A percentile compares a stretch with the other conserved stretches of the same genome.
phyloP scores from a whole-genome alignment of 2,329 filamentous ascomycete genomes.

The Bipolaris oryzae region DNA sequence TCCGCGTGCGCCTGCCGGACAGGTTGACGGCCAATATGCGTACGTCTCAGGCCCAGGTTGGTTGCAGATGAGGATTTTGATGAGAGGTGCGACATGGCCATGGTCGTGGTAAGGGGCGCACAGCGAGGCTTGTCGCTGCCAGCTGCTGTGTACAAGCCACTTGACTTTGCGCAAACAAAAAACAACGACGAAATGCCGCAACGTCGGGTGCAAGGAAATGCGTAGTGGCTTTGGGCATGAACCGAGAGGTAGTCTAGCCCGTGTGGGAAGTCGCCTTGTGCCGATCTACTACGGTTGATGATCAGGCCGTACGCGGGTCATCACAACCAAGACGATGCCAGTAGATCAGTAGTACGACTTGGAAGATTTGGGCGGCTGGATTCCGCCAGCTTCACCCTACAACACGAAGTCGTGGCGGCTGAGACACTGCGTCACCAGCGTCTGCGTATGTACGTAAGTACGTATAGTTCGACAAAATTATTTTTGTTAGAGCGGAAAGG shows the following conservation, averaged over 20 bases:
- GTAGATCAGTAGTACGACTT: background rate
- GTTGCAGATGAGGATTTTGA: background rate
- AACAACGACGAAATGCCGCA: background rate
- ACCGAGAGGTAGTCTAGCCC: background rate
- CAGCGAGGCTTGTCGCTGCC: too few species aligned
- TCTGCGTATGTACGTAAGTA: too few species aligned
- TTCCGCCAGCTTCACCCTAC: background rate
- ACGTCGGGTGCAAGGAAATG: background rate
- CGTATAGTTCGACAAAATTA: background rate
- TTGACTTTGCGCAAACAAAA: background rate
- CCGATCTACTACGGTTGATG: constrained; percentile 9
- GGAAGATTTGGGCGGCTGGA: background rate
- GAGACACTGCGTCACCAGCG: background rate
- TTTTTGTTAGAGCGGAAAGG: background rate
- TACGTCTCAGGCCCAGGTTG: background rate
- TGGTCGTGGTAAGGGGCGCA: too few species aligned
- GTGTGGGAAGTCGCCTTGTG: constrained; percentile 3
- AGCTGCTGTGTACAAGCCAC: background rate
- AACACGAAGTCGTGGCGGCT: background rate
- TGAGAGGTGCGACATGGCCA: background rate
- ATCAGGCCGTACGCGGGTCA: background rate
- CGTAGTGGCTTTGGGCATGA: constrained; percentile 3
- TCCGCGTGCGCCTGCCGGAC: background rate
- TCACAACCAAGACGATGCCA: background rate
- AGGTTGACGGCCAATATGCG: background rate